Evolutionary conservation across 495 filamentous ascomycete genomes (phyloP), one percentile per base, ranked within the genome.

Genomic region (Aspergillus ellipticus): DNA sequence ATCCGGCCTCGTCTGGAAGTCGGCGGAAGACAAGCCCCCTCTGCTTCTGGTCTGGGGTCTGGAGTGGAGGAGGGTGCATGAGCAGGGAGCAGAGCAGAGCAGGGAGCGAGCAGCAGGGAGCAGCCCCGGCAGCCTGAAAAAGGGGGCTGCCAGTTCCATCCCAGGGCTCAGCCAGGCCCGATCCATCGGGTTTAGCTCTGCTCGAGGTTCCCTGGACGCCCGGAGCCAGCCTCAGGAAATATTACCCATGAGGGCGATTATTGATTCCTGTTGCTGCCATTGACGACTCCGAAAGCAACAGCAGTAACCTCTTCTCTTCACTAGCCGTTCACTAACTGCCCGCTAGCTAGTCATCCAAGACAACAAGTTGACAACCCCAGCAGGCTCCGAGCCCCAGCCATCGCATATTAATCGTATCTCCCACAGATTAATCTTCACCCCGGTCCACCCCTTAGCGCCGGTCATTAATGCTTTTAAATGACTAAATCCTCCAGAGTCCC

Each of bases 341-440:
- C n/a, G n/a, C n/a, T n/a, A n/a, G n/a, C n/a, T n/a, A n/a, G n/a
- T n/a, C n/a, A 33, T 33, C 31, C 31, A 13, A 33, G 9, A 10
- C 31, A 10, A 33, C 9, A 8, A 33, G 31, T 33, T 33, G 31
- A 33, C 31, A n/a, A n/a, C n/a, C 9, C 17, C 16, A 47, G 35
- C 35, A 4, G 35, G n/a, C 35, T 39, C 35, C 35, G 35, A 39
- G 11, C 11, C 11, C 42, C 42, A 46, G 42, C 42, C 42, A 1
- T 46, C 42, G n/a, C 19, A 28, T 28, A 49, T 35, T 49, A 35
- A 33, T 49, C 47, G 47, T 13, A 33, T 26, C 42, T 26, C 28
- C 52, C 52, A 54, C 41, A 56, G 47, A 56, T 56, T 56, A 56
- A 56, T 56, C 54, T 54, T 56, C 35, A 56, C 33, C 24, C 35